Percentiles rank a stretch among this genome's conserved stretches.
Conservation (phyloP, 108 stramenopile genomes). For the Pseudonitzschia delicatissima region DNA sequence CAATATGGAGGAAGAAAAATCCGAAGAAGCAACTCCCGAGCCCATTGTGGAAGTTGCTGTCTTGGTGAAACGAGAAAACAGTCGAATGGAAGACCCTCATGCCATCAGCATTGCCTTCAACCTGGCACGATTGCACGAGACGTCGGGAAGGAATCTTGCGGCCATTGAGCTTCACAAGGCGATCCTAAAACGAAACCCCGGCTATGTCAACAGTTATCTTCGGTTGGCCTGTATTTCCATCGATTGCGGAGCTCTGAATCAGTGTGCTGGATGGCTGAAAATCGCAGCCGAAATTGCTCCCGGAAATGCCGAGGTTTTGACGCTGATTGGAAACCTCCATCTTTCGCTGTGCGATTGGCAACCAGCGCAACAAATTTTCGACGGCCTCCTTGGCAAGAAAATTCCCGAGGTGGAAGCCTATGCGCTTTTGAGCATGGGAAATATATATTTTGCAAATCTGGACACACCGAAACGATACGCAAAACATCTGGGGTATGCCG, state of each 20-base stretch:
- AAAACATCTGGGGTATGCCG: constrained; percentile 76
- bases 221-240: constrained; percentile 85
- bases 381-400: constrained; percentile 73
- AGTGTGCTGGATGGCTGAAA: constrained; percentile 86
- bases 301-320: constrained; percentile 83
- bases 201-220: constrained; percentile 82
- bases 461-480: constrained; percentile 61
- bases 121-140: constrained; percentile 81
- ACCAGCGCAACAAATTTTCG: constrained; percentile 80
- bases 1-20: constrained; percentile 8
- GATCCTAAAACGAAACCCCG: constrained; percentile 76
- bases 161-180: constrained; percentile 88
- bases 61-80: constrained; percentile 62
- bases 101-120: constrained; percentile 85
- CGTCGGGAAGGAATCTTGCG: constrained; percentile 62
- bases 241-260: constrained; percentile 81
- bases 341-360: constrained; percentile 84
- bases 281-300: constrained; percentile 76
- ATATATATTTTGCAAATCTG: constrained; percentile 86
- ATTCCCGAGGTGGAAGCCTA: constrained; percentile 82
- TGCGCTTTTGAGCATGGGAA: constrained; percentile 80
- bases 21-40: constrained; percentile 9
- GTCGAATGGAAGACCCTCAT: constrained; percentile 44
- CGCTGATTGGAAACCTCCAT: constrained; percentile 87
- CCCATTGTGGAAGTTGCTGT: constrained; percentile 30